These are phyloP conservation scores for Heliophila coronopifolia DNA, from an alignment of 441 rosid genomes.

Conservation along the genomic window DNA sequence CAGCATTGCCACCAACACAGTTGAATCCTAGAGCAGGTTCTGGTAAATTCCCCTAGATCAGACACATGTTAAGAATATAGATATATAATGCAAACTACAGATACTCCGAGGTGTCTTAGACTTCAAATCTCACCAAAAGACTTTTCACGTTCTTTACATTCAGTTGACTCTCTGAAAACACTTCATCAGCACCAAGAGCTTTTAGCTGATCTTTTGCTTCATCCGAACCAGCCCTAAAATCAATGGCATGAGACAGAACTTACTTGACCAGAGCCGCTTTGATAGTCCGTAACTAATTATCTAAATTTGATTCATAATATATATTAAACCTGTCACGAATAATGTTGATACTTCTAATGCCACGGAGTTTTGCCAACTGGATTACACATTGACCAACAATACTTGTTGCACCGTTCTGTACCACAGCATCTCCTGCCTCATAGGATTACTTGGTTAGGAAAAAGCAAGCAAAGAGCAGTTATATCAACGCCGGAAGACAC, in stretches of 20 bases:
- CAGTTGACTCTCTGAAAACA: slow-evolving; percentile 66
- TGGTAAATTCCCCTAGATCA: slow-evolving; percentile 44
- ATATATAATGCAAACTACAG: not conserved
- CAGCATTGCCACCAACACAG: slow-evolving; percentile 83
- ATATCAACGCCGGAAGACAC: not conserved
- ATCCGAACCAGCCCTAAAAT: slow-evolving; percentile 63
- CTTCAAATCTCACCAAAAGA: slow-evolving; percentile 52
- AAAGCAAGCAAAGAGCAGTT: not conserved
- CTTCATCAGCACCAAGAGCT: slow-evolving; percentile 80
- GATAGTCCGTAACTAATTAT: not conserved
- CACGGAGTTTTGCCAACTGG: slow-evolving; percentile 66
- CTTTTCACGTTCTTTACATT: slow-evolving; percentile 70
- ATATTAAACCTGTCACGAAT: slow-evolving; percentile 67
- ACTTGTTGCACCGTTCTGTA: slow-evolving; percentile 92
- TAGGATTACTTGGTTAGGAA: slow-evolving; percentile 16
- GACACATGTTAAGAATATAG: slow-evolving; percentile 10
- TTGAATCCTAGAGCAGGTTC: slow-evolving; percentile 77
- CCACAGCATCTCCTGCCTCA: slow-evolving; percentile 63
- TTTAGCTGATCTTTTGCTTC: slow-evolving; percentile 59
- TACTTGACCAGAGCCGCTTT: not conserved
- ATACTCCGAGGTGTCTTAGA: not conserved
- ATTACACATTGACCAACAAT: slow-evolving; percentile 84
- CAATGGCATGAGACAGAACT: slow-evolving; percentile 13
- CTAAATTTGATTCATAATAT: not conserved
- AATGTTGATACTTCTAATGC: slow-evolving; percentile 64